These are phyloP conservation scores for Clonostachys rhizophaga DNA, from an alignment of 2,329 filamentous ascomycete genomes.

Conservation along the genomic window DNA sequence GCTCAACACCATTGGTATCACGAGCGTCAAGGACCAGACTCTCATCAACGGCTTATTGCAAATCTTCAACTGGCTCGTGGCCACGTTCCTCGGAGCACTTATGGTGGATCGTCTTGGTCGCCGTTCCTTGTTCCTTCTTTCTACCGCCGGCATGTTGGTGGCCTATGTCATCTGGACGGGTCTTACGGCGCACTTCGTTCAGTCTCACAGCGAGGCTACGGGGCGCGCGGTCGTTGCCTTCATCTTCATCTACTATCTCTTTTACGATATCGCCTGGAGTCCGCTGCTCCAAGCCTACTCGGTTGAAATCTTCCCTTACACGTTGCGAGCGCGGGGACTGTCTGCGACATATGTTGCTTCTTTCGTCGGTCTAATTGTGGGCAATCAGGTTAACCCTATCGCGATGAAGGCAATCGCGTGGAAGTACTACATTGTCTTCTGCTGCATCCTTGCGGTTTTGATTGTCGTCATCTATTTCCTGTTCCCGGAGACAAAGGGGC, in stretches of 20 bases:
- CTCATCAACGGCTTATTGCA: slow-evolving; percentile 15
- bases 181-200: slow-evolving; percentile 3
- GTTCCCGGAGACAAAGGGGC: slow-evolving; percentile 44
- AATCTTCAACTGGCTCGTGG: slow-evolving; percentile 8
- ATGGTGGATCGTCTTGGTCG: not conserved
- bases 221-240: slow-evolving; percentile 21
- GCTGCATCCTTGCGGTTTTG: slow-evolving; percentile 1
- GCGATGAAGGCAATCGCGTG: slow-evolving; percentile 33
- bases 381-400: slow-evolving; percentile 16
- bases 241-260: slow-evolving; percentile 25
- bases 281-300: slow-evolving; percentile 4
- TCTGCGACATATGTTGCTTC: not conserved
- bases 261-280: slow-evolving; percentile 3
- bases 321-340: slow-evolving; percentile 7
- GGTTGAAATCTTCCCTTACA: slow-evolving; percentile 8
- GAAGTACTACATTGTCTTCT: slow-evolving; percentile 16
- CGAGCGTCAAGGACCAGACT: slow-evolving; percentile 21
- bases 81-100: not conserved
- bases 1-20: slow-evolving; percentile 26
- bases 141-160: slow-evolving; percentile 24
- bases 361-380: slow-evolving; percentile 19
- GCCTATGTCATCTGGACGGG: slow-evolving; percentile 20
- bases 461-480: slow-evolving; percentile 23
- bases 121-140: slow-evolving; percentile 25
- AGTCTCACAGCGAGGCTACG: slow-evolving; percentile 6